Percentiles rank a stretch among this genome's conserved stretches.
Conservation (phyloP, 164 flowering plant genomes). For the Macadamia integrifolia region DNA sequence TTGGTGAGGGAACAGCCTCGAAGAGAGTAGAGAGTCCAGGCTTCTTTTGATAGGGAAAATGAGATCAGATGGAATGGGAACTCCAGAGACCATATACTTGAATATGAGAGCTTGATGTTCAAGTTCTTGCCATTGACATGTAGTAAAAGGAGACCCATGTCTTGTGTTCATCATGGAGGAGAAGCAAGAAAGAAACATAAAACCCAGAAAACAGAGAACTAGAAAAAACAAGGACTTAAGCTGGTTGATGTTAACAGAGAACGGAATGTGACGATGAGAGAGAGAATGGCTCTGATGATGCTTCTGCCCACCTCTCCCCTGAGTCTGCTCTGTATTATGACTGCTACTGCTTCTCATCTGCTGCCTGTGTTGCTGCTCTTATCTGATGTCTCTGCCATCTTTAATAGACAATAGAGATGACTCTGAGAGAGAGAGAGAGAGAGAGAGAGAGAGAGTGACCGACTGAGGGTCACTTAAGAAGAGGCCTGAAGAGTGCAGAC, state of each 20-base stretch:
- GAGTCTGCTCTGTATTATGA: constrained; percentile 31
- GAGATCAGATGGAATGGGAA: constrained; percentile 53
- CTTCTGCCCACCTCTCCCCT: constrained; percentile 17
- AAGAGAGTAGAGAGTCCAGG: constrained; percentile 25
- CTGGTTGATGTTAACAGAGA: background rate
- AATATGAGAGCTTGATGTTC: constrained; percentile 65
- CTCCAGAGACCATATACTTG: constrained; percentile 48
- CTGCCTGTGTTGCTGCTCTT: constrained; percentile 21
- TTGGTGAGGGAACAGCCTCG: constrained; percentile 35
- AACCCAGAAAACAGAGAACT: background rate
- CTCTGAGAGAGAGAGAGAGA: constrained; percentile 2
- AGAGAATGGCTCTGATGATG: constrained; percentile 11
- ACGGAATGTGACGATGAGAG: constrained; percentile 6
- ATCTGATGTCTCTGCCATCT: constrained; percentile 26
- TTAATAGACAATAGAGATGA: constrained; percentile 20
- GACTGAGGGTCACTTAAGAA: background rate
- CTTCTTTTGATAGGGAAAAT: constrained; percentile 32
- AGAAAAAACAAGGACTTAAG: background rate
- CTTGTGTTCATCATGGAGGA: constrained; percentile 27
- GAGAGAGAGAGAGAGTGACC: background rate
- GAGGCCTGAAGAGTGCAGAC: background rate
- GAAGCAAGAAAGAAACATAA: background rate
- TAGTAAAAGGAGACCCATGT: constrained; percentile 41
- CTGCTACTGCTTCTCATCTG: constrained; percentile 25
- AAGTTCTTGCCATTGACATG: constrained; percentile 64